Percentiles rank a stretch among this genome's conserved stretches.
Conservation (phyloP, 202 grass and related monocot genomes). For the Eragrostis tef region DNA sequence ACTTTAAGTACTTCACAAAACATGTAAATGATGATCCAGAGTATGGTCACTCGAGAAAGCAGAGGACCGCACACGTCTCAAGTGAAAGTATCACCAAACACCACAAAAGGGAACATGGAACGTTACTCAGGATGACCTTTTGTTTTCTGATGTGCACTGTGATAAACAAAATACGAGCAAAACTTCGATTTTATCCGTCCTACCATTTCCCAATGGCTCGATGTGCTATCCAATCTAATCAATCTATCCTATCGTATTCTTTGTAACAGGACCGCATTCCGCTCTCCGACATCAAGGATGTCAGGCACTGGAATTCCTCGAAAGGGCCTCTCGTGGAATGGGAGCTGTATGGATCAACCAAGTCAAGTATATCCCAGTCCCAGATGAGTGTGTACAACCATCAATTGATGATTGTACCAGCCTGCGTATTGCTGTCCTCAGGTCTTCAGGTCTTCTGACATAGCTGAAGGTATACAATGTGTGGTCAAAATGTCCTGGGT, state of each 20-base stretch:
- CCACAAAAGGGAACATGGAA: background rate
- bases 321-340: background rate
- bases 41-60: background rate
- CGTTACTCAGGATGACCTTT: background rate
- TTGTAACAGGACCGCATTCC: conserved; percentile 6
- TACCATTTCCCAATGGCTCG: conserved; percentile 4
- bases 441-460: conserved; percentile 89
- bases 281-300: conserved; percentile 1
- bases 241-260: conserved; percentile 15
- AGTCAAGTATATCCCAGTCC: background rate
- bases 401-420: background rate
- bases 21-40: background rate
- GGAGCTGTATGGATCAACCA: background rate
- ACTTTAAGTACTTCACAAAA: conserved; percentile 10
- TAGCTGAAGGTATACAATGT: conserved; percentile 93
- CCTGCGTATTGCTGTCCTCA: conserved; percentile 45
- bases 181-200: conserved; percentile 43
- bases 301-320: conserved; percentile 26
- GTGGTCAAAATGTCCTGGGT: conserved; percentile 82
- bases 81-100: conserved; percentile 27
- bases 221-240: conserved; percentile 10
- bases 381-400: background rate
- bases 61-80: background rate
- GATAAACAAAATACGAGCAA: conserved; percentile 38
- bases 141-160: background rate